Percentiles rank a stretch among this genome's conserved stretches.
phyloP scores from a whole-genome alignment of 1,284 basidiomycete species.

The Chalciporus sp. region DNA sequence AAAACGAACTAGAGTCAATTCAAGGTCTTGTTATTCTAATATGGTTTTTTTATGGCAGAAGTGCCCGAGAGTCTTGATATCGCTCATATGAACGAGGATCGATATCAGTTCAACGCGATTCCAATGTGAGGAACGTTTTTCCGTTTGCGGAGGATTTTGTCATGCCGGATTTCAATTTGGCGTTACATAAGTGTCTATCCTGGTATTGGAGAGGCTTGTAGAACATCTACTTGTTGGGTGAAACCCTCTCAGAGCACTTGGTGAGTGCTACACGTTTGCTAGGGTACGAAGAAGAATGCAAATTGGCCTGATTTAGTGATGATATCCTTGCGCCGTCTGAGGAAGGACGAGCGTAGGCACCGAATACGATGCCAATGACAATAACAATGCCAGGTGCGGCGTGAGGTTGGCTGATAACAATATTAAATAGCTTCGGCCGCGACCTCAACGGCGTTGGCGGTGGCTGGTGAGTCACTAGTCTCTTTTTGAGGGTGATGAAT shows the following conservation, averaged over 20 bases:
- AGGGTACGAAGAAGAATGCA: too few relatives aligned
- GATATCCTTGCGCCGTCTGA: neutral
- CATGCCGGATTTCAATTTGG: too few relatives aligned
- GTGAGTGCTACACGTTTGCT: too few relatives aligned
- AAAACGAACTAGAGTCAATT: neutral
- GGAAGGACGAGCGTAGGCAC: constrained; percentile 35
- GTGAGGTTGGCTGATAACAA: constrained; percentile 45
- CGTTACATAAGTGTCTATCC: too few relatives aligned
- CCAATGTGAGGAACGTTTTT: too few relatives aligned
- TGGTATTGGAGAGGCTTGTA: neutral
- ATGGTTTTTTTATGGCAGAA: neutral
- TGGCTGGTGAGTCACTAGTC: constrained; percentile 45
- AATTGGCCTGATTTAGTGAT: neutral
- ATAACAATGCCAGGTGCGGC: constrained; percentile 65
- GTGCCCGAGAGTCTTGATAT: neutral
- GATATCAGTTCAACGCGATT: too few relatives aligned
- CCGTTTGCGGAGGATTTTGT: too few relatives aligned
- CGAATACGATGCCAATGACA: constrained; percentile 59
- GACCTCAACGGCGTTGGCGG: constrained; percentile 64
- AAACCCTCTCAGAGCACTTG: too few relatives aligned
- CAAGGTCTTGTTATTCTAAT: neutral
- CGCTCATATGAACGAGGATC: too few relatives aligned
- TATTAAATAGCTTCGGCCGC: constrained; percentile 63
- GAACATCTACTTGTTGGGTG: neutral
- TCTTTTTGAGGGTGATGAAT: neutral